Base-by-base conservation (phyloP, 805 yeast species). In the Lipomyces orientalis region DNA sequence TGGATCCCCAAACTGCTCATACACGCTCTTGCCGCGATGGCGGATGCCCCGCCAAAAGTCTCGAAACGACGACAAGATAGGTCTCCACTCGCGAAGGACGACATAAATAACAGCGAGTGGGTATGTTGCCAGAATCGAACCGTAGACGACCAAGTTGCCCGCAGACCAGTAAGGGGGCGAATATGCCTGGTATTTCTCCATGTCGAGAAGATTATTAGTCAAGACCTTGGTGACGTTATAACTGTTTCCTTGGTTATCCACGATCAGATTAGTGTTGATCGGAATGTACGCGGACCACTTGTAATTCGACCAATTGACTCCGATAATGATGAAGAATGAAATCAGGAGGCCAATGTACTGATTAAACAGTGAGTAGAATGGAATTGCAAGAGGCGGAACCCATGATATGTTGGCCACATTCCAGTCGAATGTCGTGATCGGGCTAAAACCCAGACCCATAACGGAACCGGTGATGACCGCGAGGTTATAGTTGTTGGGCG, bases 381-480 rank as follows among this genome's bases (percentile, higher is more conserved):
- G 70, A 7, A 34, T 29, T 5, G 62, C 54, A 29, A 68, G 54
- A 33, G 69, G 66, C 85, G 88, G 73, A 85, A 86, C 56, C 35
- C 51, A 37, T 4, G 29, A 1, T 49, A 80, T 80, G 9, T 88
- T 84, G 52, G 88, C 80, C 74, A 86, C 86, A 73, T 84, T 84
- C 90, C 91, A 88, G 77, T 88, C 91, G 73, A 88, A 87, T n/a
- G 90, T 86, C 12, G 65, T 29, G 56, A 88, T 75, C 16, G 92
- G 92, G 70, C 87, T 76, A 75, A 87, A 74, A 22, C 91, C 91
- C 64, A 88, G 78, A n/a, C 93, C 93, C 14, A 85, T 78, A 10
- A 78, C 70, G 5, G 85, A 80, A 61, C 93, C 93, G 72, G 88
- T 88, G 22, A 89, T 79, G 74, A 86, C 89, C 72, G 87, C 87